Evolutionary conservation across 78 protist genomes (phyloP), one percentile per base, ranked within the genome.

Genomic region (Goniomonas avonlea): DNA sequence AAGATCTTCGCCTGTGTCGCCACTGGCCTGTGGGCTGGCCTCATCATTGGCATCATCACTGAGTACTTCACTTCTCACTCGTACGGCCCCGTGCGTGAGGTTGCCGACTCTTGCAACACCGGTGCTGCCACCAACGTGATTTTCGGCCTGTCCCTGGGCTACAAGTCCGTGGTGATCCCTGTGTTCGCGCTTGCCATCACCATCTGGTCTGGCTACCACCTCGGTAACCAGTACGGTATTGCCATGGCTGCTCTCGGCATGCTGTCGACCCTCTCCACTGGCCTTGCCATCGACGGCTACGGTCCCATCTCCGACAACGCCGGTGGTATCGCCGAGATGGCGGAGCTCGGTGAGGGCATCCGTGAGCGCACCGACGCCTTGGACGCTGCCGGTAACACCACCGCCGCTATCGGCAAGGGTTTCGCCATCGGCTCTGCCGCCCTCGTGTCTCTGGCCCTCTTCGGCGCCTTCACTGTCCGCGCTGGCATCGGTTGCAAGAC

Each of bases 241-340:
- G 81, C 89, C 20, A 45, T 87, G 40, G 94, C 88, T 25, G 77
- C 91, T 25, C 85, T 90, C 80, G 94, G 94, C 39, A 90, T 90
- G 85, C 83, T 90, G 20, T 69, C 79, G 69, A 63, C 80, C 34
- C 75, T 66, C 73, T 89, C 59, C 65, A 84, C 78, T 40, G 20
- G 85, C 73, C 79, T 90, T 41, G 74, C 88, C 70, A 90, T 87
- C 90, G 70, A 80, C 84, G 68, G 21, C 69, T 80, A 58, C 55
- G 84, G 84, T 0, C 84, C 84, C 43, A 80, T 80, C 71, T 13
- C 71, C 8, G 71, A 63, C 71, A 63, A 63, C 71, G 71, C 71
- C 29, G 71, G 71, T 15, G 71, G 71, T 7, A 37, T 63, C 45
- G 71, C 71, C 13, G 71, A 63, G 71, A 63, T 63, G 71, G 11